phyloP scores from a whole-genome alignment of 257 asterid species.

The Nicotiana benthamiana region DNA sequence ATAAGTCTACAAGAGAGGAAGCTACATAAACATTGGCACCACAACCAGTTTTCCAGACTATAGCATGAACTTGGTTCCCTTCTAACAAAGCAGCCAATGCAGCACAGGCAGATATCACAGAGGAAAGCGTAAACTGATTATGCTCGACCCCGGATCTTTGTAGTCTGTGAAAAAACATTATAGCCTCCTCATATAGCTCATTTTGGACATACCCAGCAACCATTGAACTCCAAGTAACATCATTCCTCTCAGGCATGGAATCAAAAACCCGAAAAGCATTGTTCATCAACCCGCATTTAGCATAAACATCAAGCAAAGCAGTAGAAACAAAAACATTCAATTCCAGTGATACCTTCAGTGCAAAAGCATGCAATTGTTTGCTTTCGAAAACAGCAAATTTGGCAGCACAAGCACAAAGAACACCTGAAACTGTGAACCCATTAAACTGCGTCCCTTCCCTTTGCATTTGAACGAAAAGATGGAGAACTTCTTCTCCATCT shows the following conservation, averaged over 20 bases:
- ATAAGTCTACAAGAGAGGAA: conserved; percentile 75
- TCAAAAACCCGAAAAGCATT: conserved; percentile 59
- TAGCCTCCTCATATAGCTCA: conserved; percentile 67
- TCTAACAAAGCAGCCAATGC: conserved; percentile 73
- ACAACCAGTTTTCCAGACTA: conserved; percentile 51
- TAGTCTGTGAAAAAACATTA: conserved; percentile 41
- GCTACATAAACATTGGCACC: conserved; percentile 38
- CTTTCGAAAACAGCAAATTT: conserved; percentile 51
- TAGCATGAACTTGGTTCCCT: conserved; percentile 64
- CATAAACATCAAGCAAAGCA: conserved; percentile 80
- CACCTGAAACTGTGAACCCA: conserved; percentile 70
- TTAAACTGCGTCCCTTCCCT: conserved; percentile 53
- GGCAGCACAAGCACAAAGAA: conserved; percentile 71
- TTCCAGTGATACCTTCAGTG: conserved; percentile 43
- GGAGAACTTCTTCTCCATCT: conserved; percentile 39
- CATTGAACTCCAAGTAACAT: conserved; percentile 93
- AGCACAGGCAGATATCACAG: conserved; percentile 69
- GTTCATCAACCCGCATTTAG: conserved; percentile 44
- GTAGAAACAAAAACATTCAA: conserved; percentile 57
- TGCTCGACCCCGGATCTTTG: conserved; percentile 28
- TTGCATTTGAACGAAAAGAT: conserved; percentile 51
- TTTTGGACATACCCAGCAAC: conserved; percentile 71
- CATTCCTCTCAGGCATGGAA: conserved; percentile 48
- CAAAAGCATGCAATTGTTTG: conserved; percentile 68
- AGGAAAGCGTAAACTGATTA: conserved; percentile 51